Conservation (phyloP, 352 stramenopile genomes). For the Blastocystis sp. region DNA sequence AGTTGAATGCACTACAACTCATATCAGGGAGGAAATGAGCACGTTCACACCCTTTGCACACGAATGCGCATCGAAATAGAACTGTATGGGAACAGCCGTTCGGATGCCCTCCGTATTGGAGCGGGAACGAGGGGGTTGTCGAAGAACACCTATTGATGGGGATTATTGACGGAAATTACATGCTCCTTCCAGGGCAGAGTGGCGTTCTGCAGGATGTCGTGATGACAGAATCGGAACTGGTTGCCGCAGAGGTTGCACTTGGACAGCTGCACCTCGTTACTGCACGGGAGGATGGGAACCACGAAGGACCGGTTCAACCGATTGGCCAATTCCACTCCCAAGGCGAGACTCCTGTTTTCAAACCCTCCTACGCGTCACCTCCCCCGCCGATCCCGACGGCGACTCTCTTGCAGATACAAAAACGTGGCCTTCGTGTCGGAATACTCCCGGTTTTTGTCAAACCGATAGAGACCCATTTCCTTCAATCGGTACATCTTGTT, state of each 20-base stretch:
- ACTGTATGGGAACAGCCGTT: neutral
- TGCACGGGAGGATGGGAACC: constrained; percentile 9
- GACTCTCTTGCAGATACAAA: neutral
- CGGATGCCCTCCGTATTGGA: neutral
- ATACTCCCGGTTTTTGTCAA: constrained; percentile 35
- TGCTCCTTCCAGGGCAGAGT: constrained; percentile 58
- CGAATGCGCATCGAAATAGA: neutral
- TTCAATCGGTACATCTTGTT: constrained; percentile 65
- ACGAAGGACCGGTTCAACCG: constrained; percentile 36
- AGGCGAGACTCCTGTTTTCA: neutral
- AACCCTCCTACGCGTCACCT: neutral
- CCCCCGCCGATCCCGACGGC: neutral
- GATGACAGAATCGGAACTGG: constrained; percentile 5
- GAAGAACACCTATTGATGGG: constrained; percentile 33
- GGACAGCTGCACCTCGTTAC: neutral
- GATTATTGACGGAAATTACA: neutral
- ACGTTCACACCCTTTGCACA: neutral
- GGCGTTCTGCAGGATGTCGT: constrained; percentile 7
- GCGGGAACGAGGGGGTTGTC: constrained; percentile 13
- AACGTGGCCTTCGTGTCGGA: neutral
- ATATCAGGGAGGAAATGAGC: neutral
- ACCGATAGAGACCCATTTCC: constrained; percentile 50
- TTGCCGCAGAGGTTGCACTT: constrained; percentile 56
- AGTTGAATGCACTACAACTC: constrained; percentile 37
- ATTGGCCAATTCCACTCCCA: constrained; percentile 29